Evolutionary conservation across 371 early-diverging fungal genomes (phyloP).

Genomic region (Rhizopus sp.): DNA sequence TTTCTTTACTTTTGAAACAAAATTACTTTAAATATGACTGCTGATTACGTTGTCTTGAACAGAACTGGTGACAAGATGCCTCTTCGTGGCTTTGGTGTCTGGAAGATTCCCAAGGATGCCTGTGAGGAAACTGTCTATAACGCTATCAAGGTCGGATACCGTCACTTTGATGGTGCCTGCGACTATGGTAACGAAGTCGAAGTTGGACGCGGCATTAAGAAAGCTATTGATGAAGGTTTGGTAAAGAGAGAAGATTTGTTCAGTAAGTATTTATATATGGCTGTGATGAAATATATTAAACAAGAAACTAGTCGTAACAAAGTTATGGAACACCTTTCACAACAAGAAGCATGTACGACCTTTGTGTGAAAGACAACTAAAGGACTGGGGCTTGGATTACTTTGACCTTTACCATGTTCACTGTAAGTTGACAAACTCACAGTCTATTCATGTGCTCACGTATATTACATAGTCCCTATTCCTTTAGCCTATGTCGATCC

Average conservation of each 20-base stretch:
- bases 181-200: constrained; percentile 68
- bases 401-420: constrained; percentile 71
- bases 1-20: not conserved
- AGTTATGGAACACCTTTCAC: constrained; percentile 68
- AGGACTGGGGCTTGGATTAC: constrained; percentile 62
- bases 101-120: constrained; percentile 36
- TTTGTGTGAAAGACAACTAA: constrained; percentile 51
- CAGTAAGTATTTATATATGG: constrained; percentile 15
- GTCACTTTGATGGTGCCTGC: constrained; percentile 41
- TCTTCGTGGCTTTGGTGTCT: constrained; percentile 38
- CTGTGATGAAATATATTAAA: constrained; percentile 19
- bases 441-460: constrained; percentile 28
- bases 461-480: constrained; percentile 52
- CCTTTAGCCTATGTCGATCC: constrained; percentile 37
- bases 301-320: constrained; percentile 62
- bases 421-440: constrained; percentile 25
- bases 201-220: constrained; percentile 58
- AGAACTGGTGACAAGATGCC: constrained; percentile 45
- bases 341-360: constrained; percentile 46
- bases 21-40: constrained; percentile 17
- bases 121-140: constrained; percentile 41
- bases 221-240: constrained; percentile 50
- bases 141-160: constrained; percentile 43
- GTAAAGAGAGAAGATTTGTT: constrained; percentile 60
- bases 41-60: constrained; percentile 29